Percentiles rank a stretch among this genome's conserved stretches.
phyloP scores from a whole-genome alignment of 1,284 basidiomycete genomes.

The Tylopilus sp. region DNA sequence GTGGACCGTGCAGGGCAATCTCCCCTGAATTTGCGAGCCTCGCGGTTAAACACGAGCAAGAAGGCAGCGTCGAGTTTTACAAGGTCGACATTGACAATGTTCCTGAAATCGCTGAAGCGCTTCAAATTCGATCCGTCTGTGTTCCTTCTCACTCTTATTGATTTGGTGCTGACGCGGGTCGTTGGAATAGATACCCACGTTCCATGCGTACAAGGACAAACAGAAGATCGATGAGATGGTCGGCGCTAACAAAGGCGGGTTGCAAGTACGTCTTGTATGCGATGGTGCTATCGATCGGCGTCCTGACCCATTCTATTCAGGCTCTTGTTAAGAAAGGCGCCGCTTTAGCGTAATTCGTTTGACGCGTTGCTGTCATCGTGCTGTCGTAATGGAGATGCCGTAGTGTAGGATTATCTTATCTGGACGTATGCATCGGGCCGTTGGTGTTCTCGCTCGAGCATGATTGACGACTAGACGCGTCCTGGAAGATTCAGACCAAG shows the following conservation, averaged over 20 bases:
- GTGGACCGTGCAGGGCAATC: constrained; percentile 66
- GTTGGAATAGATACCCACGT: constrained; percentile 63
- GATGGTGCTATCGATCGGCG: neutral
- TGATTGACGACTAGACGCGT: too few relatives aligned
- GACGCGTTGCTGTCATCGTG: neutral
- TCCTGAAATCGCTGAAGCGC: constrained; percentile 40
- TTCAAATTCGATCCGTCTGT: constrained; percentile 51
- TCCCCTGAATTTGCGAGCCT: constrained; percentile 63
- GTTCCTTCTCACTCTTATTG: neutral
- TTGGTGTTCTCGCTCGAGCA: too few relatives aligned
- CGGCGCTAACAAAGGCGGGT: constrained; percentile 48
- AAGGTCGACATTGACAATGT: constrained; percentile 63
- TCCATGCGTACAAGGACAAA: constrained; percentile 63
- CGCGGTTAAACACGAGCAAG: constrained; percentile 21
- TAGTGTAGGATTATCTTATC: neutral
- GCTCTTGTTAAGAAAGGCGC: neutral
- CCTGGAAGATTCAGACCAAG: too few relatives aligned
- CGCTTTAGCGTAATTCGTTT: neutral
- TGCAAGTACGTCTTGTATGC: constrained; percentile 11
- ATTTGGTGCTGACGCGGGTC: neutral
- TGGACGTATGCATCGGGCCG: too few relatives aligned
- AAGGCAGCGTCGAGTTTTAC: constrained; percentile 53
- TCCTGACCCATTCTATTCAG: neutral
- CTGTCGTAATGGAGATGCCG: neutral
- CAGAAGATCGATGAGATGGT: constrained; percentile 51